These are phyloP conservation scores for Artemisia argyi DNA, from an alignment of 129 eudicot genomes.

Conservation along the genomic window DNA sequence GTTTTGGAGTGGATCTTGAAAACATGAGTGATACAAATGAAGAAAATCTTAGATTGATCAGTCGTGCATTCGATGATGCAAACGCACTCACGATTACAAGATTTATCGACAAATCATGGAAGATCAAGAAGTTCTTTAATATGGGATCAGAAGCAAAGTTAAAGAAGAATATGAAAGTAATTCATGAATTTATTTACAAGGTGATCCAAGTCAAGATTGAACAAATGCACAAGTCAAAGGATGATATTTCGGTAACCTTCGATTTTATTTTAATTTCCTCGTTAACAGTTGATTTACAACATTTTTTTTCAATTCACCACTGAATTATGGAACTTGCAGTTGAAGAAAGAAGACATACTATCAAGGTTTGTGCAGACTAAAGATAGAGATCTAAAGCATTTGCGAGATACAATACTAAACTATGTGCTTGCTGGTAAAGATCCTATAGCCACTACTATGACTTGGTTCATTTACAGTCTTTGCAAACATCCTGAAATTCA, in stretches of 20 bases:
- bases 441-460: conserved; percentile 55
- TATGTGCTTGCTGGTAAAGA: conserved; percentile 63
- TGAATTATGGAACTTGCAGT: conserved; percentile 20
- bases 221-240: conserved; percentile 32
- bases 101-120: conserved; percentile 53
- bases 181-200: not conserved
- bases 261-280: not conserved
- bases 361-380: conserved; percentile 48
- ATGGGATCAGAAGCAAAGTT: conserved; percentile 54
- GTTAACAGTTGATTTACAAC: not conserved
- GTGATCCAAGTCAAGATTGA: conserved; percentile 44
- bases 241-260: conserved; percentile 40
- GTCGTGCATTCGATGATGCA: conserved; percentile 58
- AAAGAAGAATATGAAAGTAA: conserved; percentile 37
- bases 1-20: conserved; percentile 57
- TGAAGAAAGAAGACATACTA: conserved; percentile 52
- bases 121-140: conserved; percentile 45
- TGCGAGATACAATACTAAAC: conserved; percentile 54
- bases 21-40: conserved; percentile 59
- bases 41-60: conserved; percentile 40
- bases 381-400: conserved; percentile 41
- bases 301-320: not conserved
- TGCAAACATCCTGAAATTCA: conserved; percentile 61
- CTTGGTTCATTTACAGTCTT: conserved; percentile 58
- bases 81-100: conserved; percentile 36